phyloP scores from a whole-genome alignment of 495 filamentous ascomycete species.

The Tuber umbilicatum region DNA sequence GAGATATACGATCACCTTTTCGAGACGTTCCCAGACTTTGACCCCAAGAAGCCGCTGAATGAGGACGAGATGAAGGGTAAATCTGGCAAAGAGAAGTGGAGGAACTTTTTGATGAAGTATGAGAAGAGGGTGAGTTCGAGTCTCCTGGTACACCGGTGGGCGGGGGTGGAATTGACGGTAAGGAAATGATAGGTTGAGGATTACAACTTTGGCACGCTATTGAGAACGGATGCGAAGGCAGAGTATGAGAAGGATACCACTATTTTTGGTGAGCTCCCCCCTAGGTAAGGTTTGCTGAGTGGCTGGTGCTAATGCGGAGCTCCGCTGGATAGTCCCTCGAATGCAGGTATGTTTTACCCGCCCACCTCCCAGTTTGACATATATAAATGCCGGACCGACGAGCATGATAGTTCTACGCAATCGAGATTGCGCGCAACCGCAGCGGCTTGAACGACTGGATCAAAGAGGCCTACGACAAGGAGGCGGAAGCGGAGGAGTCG shows the following conservation, averaged over 20 bases:
- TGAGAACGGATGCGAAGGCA: constrained; percentile 65
- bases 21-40: constrained; percentile 83
- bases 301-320: background rate
- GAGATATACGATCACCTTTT: constrained; percentile 87
- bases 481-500: constrained; percentile 42
- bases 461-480: constrained; percentile 63
- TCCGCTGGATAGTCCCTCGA: constrained; percentile 53
- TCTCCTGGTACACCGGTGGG: background rate
- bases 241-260: constrained; percentile 87
- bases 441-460: constrained; percentile 93
- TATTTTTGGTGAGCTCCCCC: constrained; percentile 64
- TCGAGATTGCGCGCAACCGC: constrained; percentile 90
- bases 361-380: background rate
- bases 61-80: constrained; percentile 98
- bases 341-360: constrained; percentile 58
- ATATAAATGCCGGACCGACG: background rate
- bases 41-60: constrained; percentile 67
- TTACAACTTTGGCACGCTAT: constrained; percentile 94
- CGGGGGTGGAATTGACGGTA: background rate
- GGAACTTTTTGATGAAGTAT: constrained; percentile 87
- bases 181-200: constrained; percentile 57
- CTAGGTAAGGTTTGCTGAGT: background rate
- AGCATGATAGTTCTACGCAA: constrained; percentile 65
- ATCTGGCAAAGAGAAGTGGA: constrained; percentile 89
- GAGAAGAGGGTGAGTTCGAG: constrained; percentile 56